Conservation (phyloP, 1,284 basidiomycete species). For the Cystobasidium slooffiae region DNA sequence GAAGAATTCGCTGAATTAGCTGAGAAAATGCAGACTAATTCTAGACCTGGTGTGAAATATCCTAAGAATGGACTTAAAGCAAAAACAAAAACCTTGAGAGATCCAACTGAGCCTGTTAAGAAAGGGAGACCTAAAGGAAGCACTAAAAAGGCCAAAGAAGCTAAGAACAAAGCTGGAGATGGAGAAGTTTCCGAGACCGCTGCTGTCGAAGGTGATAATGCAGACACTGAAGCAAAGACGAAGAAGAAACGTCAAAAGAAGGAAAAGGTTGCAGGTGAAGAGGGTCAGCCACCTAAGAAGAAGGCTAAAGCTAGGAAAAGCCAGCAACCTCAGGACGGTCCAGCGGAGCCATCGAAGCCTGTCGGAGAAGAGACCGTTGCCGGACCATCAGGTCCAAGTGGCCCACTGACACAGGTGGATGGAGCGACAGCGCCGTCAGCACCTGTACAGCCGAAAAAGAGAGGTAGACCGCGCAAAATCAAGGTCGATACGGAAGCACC, state of each 20-base stretch:
- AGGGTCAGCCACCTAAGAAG: not conserved
- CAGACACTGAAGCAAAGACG: not conserved
- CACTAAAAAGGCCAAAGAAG: not conserved
- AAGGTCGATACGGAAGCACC: not conserved
- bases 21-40: not conserved
- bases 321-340: not conserved
- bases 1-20: conserved; percentile 14
- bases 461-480: not conserved
- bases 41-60: not conserved
- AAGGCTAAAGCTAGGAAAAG: conserved; percentile 3
- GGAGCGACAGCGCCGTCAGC: not conserved
- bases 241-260: not conserved
- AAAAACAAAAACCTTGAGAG: not conserved
- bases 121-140: conserved; percentile 19
- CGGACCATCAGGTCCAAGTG: too few species aligned
- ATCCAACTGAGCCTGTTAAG: conserved; percentile 2
- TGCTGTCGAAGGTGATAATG: not conserved
- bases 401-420: too few species aligned
- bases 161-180: not conserved
- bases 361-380: too few species aligned
- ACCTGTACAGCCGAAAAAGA: conserved; percentile 1
- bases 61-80: not conserved
- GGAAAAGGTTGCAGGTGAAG: not conserved
- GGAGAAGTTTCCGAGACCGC: not conserved
- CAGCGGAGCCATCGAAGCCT: too few species aligned